Evolutionary conservation across 495 filamentous ascomycete species (phyloP), one percentile per base, ranked within the genome.

Genomic region (Hyaloscypha variabilis): DNA sequence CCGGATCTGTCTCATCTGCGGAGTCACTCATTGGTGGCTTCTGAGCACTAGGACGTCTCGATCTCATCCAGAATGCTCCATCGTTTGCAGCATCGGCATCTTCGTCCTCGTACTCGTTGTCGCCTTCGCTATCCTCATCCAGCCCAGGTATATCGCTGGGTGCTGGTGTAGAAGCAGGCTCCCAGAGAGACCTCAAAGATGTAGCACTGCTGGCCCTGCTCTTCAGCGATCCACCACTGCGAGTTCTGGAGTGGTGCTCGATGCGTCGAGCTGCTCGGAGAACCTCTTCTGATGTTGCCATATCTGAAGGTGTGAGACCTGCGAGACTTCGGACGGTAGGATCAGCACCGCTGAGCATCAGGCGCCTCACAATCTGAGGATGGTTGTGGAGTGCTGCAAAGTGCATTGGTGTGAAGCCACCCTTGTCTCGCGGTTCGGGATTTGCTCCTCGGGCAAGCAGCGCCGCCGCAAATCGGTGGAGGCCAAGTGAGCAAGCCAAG

Each of bases 371-470:
- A 67, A 96, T 93, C 65, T 93, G 86, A 21, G 84, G 78, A 71
- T 92, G 88, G 39, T 88, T 85, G 74, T 88, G 87, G 68, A 96
- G 80, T n/a, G 90, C 87, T 30, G 93, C 93, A 69, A 94, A 81
- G 71, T 95, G 92, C 81, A 96, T 87, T 13, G 93, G 87, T 13
- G 91, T 91, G 74, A 92, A 94, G 29, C 93, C 93, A 58, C 87
- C 90, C 63, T 87, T 89, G 73, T 97, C 93, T 65, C 88, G 83
- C 24, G 87, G 74, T 68, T 94, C 87, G 1, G 90, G 86, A 66
- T 88, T 89, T 8, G 91, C 92, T n/a, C 91, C 91, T 67, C 91
- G 87, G 17, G 89, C 89, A 19, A 97, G 76, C 21, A 97, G 85
- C 24, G 87, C 91, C n/a, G 91, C 90, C 58, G 89, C 90, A 67